Conservation (phyloP, 345 rosid genomes). For the Firmiana major region DNA sequence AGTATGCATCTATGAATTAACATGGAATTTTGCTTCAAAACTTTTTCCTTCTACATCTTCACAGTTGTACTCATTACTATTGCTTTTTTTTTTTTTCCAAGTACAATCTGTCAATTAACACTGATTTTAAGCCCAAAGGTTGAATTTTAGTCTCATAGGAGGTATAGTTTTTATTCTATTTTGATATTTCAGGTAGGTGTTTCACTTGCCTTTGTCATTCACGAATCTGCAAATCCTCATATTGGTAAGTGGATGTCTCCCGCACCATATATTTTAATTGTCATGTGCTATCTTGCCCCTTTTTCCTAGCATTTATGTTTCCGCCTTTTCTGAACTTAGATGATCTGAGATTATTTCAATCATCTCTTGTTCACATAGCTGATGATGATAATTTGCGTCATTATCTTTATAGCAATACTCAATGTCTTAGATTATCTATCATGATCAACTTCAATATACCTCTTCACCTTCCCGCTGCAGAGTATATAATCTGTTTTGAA, state of each 20-base stretch:
- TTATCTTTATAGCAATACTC: background rate
- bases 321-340: background rate
- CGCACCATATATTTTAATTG: background rate
- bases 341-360: background rate
- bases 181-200: conserved; percentile 69
- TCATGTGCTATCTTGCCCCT: background rate
- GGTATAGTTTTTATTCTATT: conserved; percentile 11
- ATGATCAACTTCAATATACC: conserved; percentile 2
- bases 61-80: background rate
- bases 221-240: conserved; percentile 99
- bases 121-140: background rate
- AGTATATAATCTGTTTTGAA: background rate
- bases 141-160: background rate
- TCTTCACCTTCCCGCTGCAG: background rate
- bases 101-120: background rate
- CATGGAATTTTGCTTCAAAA: background rate
- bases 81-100: background rate
- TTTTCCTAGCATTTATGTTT: background rate
- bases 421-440: background rate
- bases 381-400: background rate
- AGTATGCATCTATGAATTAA: background rate
- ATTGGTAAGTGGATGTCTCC: conserved; percentile 55
- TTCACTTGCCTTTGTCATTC: conserved; percentile 96
- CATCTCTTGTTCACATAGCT: background rate
- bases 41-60: background rate